Evolutionary conservation across 371 early-diverging fungal species (phyloP).

Genomic region (Syncephalis plumigaleata): DNA sequence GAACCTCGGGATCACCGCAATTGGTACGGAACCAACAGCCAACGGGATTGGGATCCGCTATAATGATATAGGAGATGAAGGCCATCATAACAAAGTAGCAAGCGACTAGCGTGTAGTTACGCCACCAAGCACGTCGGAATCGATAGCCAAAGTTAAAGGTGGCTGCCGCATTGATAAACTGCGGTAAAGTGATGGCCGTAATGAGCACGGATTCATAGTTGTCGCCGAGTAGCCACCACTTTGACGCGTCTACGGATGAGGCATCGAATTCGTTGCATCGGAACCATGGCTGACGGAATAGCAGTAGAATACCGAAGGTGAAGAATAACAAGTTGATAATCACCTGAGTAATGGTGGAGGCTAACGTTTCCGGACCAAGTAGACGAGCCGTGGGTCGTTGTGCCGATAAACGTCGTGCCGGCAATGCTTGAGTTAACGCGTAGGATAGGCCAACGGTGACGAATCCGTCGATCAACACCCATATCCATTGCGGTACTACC

Average conservation of each 20-base stretch:
- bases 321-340: constrained; percentile 42
- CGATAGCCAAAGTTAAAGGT: constrained; percentile 45
- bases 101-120: constrained; percentile 31
- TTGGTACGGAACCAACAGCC: constrained; percentile 51
- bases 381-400: constrained; percentile 56
- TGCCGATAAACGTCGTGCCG: constrained; percentile 27
- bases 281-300: constrained; percentile 47
- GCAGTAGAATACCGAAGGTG: constrained; percentile 21
- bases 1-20: constrained; percentile 35
- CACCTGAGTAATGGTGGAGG: constrained; percentile 38
- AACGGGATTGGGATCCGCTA: constrained; percentile 50
- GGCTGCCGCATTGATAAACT: constrained; percentile 42
- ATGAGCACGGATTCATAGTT: constrained; percentile 46
- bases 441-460: constrained; percentile 43
- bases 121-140: constrained; percentile 34
- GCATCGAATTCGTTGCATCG: constrained; percentile 52
- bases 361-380: constrained; percentile 45
- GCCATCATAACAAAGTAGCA: constrained; percentile 30
- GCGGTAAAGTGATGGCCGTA: constrained; percentile 33
- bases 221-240: constrained; percentile 63
- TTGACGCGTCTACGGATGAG: constrained; percentile 31
- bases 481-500: constrained; percentile 30
- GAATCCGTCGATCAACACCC: constrained; percentile 53
- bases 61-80: constrained; percentile 26
- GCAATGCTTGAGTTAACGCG: constrained; percentile 46